These are phyloP conservation scores for Podospora conica DNA, from an alignment of 495 filamentous ascomycete species.

Conservation along the genomic window DNA sequence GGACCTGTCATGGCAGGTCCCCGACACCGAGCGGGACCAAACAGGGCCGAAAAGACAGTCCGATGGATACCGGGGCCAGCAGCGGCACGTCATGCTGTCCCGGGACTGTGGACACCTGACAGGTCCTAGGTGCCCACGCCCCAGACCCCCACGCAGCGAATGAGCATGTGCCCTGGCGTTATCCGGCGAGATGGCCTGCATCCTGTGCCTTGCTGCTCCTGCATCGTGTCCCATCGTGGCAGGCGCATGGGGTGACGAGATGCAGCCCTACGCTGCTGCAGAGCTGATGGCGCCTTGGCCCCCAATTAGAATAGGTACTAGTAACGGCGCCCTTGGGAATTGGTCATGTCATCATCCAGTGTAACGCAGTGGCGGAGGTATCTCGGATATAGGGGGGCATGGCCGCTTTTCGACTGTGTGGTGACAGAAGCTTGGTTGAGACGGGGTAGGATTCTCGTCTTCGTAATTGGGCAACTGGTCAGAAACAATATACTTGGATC, in stretches of 20 bases:
- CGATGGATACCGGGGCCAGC: background rate
- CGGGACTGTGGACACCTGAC: background rate
- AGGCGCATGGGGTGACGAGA: background rate
- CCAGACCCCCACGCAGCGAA: background rate
- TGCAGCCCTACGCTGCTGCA: background rate
- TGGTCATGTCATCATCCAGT: background rate
- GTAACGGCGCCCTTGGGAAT: background rate
- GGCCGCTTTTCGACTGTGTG: background rate
- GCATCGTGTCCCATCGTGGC: background rate
- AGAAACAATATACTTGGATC: background rate
- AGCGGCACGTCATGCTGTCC: background rate
- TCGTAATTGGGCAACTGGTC: background rate
- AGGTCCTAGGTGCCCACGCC: background rate
- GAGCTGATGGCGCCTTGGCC: background rate
- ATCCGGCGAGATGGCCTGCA: background rate
- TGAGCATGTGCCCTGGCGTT: background rate
- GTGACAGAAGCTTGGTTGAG: too few relatives aligned
- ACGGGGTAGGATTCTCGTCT: background rate
- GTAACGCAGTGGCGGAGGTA: background rate
- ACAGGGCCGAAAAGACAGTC: background rate
- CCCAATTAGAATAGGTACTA: background rate
- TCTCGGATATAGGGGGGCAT: background rate
- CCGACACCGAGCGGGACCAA: background rate
- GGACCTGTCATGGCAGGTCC: background rate
- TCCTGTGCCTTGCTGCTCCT: background rate